Evolutionary conservation across 1,284 basidiomycete species (phyloP).

Genomic region (Xerocomus cyaneibrunnescens): DNA sequence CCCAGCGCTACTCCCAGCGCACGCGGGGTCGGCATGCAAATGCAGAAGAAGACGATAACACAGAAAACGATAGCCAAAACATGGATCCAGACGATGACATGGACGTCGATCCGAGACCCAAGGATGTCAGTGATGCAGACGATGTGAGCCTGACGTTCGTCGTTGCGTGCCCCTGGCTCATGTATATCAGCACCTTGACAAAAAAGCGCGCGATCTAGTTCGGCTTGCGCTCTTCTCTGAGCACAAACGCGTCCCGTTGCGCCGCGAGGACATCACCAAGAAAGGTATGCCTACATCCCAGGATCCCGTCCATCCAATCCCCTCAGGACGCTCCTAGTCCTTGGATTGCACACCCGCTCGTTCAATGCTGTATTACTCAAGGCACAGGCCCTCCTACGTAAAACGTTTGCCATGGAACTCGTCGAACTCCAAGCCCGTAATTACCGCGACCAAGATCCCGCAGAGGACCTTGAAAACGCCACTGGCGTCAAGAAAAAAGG

Average conservation of each 20-base stretch:
- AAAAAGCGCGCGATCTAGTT: slow-evolving; percentile 64
- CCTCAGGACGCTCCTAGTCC: slow-evolving; percentile 41
- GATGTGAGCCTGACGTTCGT: slow-evolving; percentile 22
- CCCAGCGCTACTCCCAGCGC: slow-evolving; percentile 37
- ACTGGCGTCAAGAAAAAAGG: slow-evolving; percentile 59
- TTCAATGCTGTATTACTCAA: slow-evolving; percentile 57
- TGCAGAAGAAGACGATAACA: slow-evolving; percentile 26
- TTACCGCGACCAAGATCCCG: slow-evolving; percentile 48
- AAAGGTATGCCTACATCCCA: slow-evolving; percentile 49
- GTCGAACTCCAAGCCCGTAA: slow-evolving; percentile 69
- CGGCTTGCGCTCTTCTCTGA: slow-evolving; percentile 73
- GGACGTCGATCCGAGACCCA: slow-evolving; percentile 26
- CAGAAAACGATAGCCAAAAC: slow-evolving; percentile 16
- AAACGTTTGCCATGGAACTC: slow-evolving; percentile 72
- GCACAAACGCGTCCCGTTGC: slow-evolving; percentile 56
- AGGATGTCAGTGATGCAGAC: slow-evolving; percentile 6
- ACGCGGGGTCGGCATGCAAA: slow-evolving; percentile 14
- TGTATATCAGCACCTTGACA: slow-evolving; percentile 47
- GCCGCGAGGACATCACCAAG: slow-evolving; percentile 75
- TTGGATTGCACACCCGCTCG: slow-evolving; percentile 53
- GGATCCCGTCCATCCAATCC: not conserved
- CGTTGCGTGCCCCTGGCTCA: not conserved
- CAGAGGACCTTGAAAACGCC: slow-evolving; percentile 48
- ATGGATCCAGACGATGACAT: slow-evolving; percentile 37
- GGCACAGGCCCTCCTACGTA: slow-evolving; percentile 58